These are phyloP conservation scores for Botrytis medusae DNA, from an alignment of 2,329 filamentous ascomycete species.

Conservation along the genomic window DNA sequence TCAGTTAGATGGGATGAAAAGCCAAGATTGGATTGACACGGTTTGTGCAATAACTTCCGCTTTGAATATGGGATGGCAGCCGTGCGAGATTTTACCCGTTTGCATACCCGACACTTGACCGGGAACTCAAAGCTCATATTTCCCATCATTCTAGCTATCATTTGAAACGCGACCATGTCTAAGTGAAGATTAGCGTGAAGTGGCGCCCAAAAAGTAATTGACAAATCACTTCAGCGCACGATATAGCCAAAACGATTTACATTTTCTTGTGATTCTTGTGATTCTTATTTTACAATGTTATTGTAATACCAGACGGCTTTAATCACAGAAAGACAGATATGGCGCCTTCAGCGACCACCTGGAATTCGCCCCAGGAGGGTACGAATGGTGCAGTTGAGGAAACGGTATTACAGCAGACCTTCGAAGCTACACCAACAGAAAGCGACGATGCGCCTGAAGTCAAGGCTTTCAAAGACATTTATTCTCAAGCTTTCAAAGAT, in stretches of 20 bases:
- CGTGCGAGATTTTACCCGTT: constrained; percentile 3
- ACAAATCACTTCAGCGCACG: neutral
- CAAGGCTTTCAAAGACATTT: constrained; percentile 18
- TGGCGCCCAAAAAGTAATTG: neutral
- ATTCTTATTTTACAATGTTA: neutral
- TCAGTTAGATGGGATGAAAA: neutral
- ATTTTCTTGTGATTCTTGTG: constrained; percentile 5
- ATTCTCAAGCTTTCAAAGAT: constrained; percentile 21
- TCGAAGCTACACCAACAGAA: neutral
- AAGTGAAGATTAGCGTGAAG: neutral
- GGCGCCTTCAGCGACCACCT: constrained; percentile 38
- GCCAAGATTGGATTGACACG: constrained; percentile 4
- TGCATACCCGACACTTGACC: neutral
- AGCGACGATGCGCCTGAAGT: constrained; percentile 6
- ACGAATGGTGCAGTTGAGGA: constrained; percentile 13
- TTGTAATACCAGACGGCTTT: constrained; percentile 24
- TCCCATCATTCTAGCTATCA: neutral
- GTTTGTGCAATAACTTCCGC: neutral
- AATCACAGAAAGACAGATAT: constrained; percentile 22
- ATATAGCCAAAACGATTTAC: constrained; percentile 4
- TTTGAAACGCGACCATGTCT: neutral
- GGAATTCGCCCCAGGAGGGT: constrained; percentile 29
- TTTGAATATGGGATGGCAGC: constrained; percentile 18
- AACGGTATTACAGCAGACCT: constrained; percentile 1
- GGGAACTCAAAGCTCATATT: constrained; percentile 3